A percentile compares a stretch with the other conserved stretches of the same genome.
These are phyloP conservation scores for Jatropha curcas DNA, from an alignment of 345 rosid genomes.

Conservation along the genomic window DNA sequence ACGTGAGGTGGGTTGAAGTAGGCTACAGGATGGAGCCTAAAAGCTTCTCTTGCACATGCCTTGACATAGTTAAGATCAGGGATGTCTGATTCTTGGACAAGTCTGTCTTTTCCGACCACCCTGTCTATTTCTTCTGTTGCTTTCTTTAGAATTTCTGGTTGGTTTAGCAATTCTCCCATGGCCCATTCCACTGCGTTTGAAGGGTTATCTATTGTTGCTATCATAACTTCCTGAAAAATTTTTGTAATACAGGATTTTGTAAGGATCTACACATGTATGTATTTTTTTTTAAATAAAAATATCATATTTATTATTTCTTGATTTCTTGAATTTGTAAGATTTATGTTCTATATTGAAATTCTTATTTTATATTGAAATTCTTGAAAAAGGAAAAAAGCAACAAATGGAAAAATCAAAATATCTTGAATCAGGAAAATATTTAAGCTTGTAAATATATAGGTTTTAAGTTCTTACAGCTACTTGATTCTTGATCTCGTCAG, in stretches of 20 bases:
- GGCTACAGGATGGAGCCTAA: slow-evolving; percentile 49
- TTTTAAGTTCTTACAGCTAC: slow-evolving; percentile 3
- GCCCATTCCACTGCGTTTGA: slow-evolving; percentile 42
- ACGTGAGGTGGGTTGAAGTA: slow-evolving; percentile 54
- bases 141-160: slow-evolving; percentile 35
- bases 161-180: slow-evolving; percentile 37
- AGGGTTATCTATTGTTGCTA: slow-evolving; percentile 48
- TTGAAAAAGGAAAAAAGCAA: no score
- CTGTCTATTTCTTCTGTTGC: slow-evolving; percentile 46
- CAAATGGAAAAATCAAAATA: no score
- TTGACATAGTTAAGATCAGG: slow-evolving; percentile 44
- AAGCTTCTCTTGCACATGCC: slow-evolving; percentile 53
- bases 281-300: no score
- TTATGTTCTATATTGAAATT: no score
- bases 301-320: no score
- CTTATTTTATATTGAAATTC: no score
- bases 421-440: no score
- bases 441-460: no score
- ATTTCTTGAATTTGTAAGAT: no score
- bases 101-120: slow-evolving; percentile 48
- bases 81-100: slow-evolving; percentile 53
- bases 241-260: no score
- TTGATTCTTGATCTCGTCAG: slow-evolving; percentile 12
- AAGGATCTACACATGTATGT: no score
- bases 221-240: slow-evolving; percentile 37